Conservation (phyloP, 2,329 filamentous ascomycete species). For the Talaromyces sp. region DNA sequence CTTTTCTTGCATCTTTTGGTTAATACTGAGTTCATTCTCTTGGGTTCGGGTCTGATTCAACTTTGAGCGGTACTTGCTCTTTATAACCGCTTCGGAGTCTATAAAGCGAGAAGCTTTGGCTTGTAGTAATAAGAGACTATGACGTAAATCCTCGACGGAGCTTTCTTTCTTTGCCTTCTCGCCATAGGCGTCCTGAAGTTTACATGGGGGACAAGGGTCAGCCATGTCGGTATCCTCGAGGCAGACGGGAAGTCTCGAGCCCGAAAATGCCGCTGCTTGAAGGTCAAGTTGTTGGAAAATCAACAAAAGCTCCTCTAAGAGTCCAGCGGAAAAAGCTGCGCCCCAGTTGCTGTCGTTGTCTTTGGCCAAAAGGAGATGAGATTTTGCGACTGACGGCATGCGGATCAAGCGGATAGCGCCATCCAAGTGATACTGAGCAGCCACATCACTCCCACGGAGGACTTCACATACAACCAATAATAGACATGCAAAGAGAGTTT, state of each 20-base stretch:
- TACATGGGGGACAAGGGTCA: not conserved
- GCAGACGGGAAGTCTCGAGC: not conserved
- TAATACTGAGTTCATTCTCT: not conserved
- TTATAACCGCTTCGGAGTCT: not conserved
- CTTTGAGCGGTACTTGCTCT: not conserved
- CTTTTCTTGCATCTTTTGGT: not conserved
- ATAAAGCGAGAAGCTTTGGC: not conserved
- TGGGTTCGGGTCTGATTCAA: not conserved
- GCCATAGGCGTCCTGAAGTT: not conserved
- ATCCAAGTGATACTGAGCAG: constrained; percentile 6
- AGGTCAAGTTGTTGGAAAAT: constrained; percentile 5
- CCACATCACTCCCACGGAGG: constrained; percentile 1
- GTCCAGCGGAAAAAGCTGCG: not conserved
- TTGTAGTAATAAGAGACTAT: not conserved
- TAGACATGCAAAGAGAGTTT: constrained; percentile 4
- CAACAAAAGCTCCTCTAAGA: not conserved
- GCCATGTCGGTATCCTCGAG: not conserved
- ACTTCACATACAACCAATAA: constrained; percentile 4
- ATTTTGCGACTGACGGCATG: constrained; percentile 4
- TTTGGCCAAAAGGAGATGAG: not conserved
- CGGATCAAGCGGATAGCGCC: constrained; percentile 1
- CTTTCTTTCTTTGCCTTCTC: not conserved
- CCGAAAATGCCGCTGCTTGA: constrained; percentile 1
- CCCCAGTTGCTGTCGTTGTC: not conserved
- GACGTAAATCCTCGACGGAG: not conserved